phyloP scores from a whole-genome alignment of 2,329 filamentous ascomycete genomes.

The Aspergillus pseudoterreus region DNA sequence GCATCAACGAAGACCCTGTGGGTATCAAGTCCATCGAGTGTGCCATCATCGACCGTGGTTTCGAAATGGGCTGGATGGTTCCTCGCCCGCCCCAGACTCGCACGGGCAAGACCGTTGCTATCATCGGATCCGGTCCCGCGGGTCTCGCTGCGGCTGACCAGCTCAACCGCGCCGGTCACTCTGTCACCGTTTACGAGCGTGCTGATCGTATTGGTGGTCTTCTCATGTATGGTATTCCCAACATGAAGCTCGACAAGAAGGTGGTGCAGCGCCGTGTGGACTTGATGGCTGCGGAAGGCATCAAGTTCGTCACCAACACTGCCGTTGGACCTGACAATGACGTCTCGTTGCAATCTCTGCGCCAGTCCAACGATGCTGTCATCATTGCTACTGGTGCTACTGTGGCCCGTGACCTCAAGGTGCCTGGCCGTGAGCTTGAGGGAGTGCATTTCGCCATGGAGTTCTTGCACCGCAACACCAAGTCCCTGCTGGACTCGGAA shows the following conservation, averaged over 20 bases:
- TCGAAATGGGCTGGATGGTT: constrained; percentile 98
- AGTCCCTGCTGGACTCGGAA: constrained; percentile 90
- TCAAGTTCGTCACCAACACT: constrained; percentile 75
- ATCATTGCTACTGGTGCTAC: constrained; percentile 91
- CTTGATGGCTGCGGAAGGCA: constrained; percentile 86
- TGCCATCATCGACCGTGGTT: constrained; percentile 94
- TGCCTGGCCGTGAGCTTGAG: constrained; percentile 80
- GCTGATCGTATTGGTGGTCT: constrained; percentile 86
- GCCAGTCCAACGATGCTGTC: constrained; percentile 73
- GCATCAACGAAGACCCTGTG: constrained; percentile 94
- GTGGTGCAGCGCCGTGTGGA: constrained; percentile 93
- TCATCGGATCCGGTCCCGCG: constrained; percentile 89
- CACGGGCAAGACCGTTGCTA: constrained; percentile 80
- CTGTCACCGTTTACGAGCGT: constrained; percentile 87
- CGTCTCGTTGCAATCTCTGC: constrained; percentile 66
- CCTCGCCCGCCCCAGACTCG: constrained; percentile 73
- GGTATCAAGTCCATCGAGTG: constrained; percentile 99
- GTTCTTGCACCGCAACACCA: constrained; percentile 96
- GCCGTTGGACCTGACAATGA: constrained; percentile 72
- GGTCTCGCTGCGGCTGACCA: constrained; percentile 90
- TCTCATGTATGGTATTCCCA: constrained; percentile 97
- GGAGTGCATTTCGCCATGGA: constrained; percentile 97
- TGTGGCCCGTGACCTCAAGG: constrained; percentile 86
- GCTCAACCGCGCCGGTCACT: constrained; percentile 87
- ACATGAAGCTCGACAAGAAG: constrained; percentile 99